Conservation (phyloP, 1,284 basidiomycete species). For the Hypsizygus ulmarius region DNA sequence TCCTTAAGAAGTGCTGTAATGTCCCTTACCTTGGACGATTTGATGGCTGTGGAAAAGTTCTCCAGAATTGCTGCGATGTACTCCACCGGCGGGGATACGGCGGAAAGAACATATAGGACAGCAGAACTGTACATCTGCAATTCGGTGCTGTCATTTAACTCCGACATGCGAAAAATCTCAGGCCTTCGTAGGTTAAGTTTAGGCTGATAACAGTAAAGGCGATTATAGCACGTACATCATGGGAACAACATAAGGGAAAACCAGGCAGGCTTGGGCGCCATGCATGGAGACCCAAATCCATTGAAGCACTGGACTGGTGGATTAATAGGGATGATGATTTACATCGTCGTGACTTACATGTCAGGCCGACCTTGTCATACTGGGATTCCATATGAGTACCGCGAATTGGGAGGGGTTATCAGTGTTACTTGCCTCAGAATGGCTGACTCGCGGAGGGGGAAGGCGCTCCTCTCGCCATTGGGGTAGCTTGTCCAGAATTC, state of each 20-base stretch:
- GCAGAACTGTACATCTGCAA: slow-evolving; percentile 70
- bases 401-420: slow-evolving; percentile 1
- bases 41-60: slow-evolving; percentile 63
- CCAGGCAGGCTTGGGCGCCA: slow-evolving; percentile 60
- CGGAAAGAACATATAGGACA: slow-evolving; percentile 73
- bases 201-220: background rate
- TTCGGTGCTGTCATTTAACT: slow-evolving; percentile 75
- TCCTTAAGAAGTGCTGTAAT: slow-evolving; percentile 7
- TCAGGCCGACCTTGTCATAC: slow-evolving; percentile 87
- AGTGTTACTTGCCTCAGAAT: slow-evolving; percentile 53
- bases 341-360: slow-evolving; percentile 43
- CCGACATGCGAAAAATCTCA: slow-evolving; percentile 77
- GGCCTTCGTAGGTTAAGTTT: slow-evolving; percentile 44
- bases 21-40: slow-evolving; percentile 59
- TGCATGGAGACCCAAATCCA: slow-evolving; percentile 80
- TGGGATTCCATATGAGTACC: slow-evolving; percentile 28
- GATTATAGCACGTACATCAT: slow-evolving; percentile 59
- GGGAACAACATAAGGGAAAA: slow-evolving; percentile 73
- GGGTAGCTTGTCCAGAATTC: slow-evolving; percentile 57
- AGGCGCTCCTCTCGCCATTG: slow-evolving; percentile 73
- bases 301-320: slow-evolving; percentile 55
- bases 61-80: slow-evolving; percentile 60
- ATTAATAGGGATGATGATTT: slow-evolving; percentile 1
- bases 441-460: slow-evolving; percentile 80
- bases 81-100: slow-evolving; percentile 60